Evolutionary conservation across 495 filamentous ascomycete species (phyloP).

Genomic region (Annulohypoxylon stygium): DNA sequence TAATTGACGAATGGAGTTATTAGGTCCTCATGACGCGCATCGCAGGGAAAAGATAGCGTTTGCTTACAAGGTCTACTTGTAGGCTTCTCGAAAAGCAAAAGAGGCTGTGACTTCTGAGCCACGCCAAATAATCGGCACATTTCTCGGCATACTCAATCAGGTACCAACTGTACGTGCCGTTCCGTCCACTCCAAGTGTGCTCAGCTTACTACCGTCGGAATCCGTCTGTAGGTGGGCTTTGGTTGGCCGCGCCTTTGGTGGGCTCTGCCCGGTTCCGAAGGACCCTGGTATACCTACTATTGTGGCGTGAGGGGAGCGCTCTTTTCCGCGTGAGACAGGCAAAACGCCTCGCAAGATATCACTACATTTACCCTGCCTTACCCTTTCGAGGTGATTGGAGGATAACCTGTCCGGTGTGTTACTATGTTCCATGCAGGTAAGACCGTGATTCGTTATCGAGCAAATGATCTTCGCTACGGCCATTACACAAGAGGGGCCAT

Average conservation of each 20-base stretch:
- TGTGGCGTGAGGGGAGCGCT: neutral
- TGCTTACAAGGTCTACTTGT: too few relatives aligned
- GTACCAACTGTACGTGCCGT: too few relatives aligned
- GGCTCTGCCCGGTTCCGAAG: neutral
- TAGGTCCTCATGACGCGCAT: too few relatives aligned
- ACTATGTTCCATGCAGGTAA: slow-evolving; percentile 18
- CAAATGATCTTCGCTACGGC: slow-evolving; percentile 5
- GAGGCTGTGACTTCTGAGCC: neutral
- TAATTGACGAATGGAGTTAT: too few relatives aligned
- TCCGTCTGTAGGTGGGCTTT: neutral
- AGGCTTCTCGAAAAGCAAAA: neutral
- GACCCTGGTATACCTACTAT: neutral
- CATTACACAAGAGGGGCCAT: slow-evolving; percentile 10
- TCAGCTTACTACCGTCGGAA: neutral
- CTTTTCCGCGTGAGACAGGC: neutral
- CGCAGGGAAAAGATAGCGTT: too few relatives aligned
- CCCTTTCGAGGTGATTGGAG: slow-evolving; percentile 5
- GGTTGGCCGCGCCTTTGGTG: neutral
- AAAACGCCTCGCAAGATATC: slow-evolving; percentile 1
- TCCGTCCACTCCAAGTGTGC: neutral
- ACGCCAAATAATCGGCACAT: neutral
- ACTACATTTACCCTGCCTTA: neutral
- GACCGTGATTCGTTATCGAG: slow-evolving; percentile 17
- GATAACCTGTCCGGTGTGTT: neutral
- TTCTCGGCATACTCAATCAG: too few relatives aligned